Conservation (phyloP, 192 early-diverging fungal species). For the Gryganskiella cystojenkinii region DNA sequence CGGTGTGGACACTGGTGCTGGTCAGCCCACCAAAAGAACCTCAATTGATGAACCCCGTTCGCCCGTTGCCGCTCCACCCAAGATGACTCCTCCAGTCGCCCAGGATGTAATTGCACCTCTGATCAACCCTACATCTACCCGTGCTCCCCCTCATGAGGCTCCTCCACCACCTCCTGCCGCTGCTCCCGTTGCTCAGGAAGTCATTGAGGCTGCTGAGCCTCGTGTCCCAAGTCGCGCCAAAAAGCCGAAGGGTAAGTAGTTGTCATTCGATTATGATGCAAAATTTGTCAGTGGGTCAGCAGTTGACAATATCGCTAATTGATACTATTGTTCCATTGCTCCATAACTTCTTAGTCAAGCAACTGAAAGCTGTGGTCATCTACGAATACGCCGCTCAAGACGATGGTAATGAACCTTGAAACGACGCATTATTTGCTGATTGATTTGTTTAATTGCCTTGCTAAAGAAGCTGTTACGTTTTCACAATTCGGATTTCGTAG, state of each 20-base stretch:
- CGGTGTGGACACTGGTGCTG: background rate
- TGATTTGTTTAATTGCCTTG: background rate
- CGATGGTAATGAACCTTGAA: conserved; percentile 46
- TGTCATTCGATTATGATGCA: background rate
- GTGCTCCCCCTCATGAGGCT: conserved; percentile 12
- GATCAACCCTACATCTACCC: conserved; percentile 16
- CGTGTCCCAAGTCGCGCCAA: conserved; percentile 46
- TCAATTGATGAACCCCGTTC: conserved; percentile 42
- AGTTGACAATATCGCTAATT: background rate
- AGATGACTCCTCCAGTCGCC: conserved; percentile 23
- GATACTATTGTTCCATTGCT: background rate
- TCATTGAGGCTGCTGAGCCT: conserved; percentile 19
- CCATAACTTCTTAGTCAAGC: conserved; percentile 14
- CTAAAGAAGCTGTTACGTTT: background rate
- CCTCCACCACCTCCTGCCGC: conserved; percentile 2
- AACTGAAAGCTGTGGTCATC: conserved; percentile 57
- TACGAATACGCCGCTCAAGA: conserved; percentile 60
- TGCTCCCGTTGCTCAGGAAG: conserved; percentile 11
- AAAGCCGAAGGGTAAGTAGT: conserved; percentile 39
- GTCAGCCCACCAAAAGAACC: conserved; percentile 11
- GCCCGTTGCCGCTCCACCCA: conserved; percentile 19
- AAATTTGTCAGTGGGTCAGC: background rate
- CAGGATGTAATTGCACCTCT: conserved; percentile 26
- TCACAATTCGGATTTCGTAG: conserved; percentile 47
- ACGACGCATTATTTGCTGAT: background rate